Evolutionary conservation across 805 yeast genomes (phyloP), one percentile per base, ranked within the genome.

Genomic region (Yarrowia sp.): DNA sequence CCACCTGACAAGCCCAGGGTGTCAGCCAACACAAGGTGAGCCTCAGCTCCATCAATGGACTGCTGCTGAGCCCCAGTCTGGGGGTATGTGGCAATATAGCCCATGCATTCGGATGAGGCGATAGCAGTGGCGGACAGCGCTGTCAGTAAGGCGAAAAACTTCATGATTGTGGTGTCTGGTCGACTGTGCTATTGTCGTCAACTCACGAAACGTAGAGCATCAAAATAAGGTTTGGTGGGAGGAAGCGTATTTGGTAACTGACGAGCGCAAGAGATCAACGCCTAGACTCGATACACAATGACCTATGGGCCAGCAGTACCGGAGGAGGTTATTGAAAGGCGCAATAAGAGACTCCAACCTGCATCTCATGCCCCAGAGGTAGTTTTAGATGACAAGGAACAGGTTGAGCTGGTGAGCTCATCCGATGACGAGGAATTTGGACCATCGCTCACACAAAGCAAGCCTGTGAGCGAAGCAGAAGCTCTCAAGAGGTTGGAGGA

Each of bases 1-100:
- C 56, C 67, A 14, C 67, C 32, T 9, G 67, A 46, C 55, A 63
- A 40, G n/a, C 67, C 67, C 38, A 63, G 67, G n/a, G 67, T 40
- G 56, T 63, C 67, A 2, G 67, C 67, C 48, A 63, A 19, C 55
- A 63, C 56, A 14, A 49, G 45, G 26, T 48, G 67, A 14, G 67
- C 56, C 56, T 63, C 56, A 48, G 67, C n/a, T 14, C 67, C 67
- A 41, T 22, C 15, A 38, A 63, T 46, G 42, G 42, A 4, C 26
- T 59, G 65, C 42, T 35, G 52, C 4, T 12, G 16, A 12, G 42
- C 52, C 35, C 42, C 52, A 16, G 65, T 45, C 16, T 59, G 32
- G 35, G 65, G 65, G 43, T 59, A 45, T 59, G 52, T 36, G 15
- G 42, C 65, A 19, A 59, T 59, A 35, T 35, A 16, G 4, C 65